A percentile compares a stretch with the other conserved stretches of the same genome.
Conservation (phyloP, 2,329 filamentous ascomycete species). For the Sclerotiophoma versabilis region DNA sequence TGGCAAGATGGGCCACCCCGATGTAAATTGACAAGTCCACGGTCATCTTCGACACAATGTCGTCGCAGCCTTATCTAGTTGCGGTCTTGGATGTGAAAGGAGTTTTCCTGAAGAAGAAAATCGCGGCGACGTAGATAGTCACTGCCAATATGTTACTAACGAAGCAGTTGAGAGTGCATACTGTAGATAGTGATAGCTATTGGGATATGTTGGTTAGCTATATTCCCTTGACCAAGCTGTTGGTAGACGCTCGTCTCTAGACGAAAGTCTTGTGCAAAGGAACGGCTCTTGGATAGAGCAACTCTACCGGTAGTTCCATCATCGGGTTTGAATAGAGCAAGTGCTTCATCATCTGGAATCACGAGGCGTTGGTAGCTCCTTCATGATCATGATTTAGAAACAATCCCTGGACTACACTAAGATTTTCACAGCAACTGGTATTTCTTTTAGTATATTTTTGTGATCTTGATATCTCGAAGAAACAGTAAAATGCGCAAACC, state of each 20-base stretch:
- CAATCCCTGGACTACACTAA: neutral
- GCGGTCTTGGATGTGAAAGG: conserved; percentile 23
- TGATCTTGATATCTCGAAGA: neutral
- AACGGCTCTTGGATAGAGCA: neutral
- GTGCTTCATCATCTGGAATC: conserved; percentile 51
- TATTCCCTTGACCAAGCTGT: neutral
- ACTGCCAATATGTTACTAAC: conserved; percentile 19
- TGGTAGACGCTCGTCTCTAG: conserved; percentile 6
- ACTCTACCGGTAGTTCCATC: conserved; percentile 40
- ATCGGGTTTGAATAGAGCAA: conserved; percentile 51
- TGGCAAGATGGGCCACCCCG: neutral
- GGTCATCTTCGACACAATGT: neutral
- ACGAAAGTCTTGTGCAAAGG: neutral
- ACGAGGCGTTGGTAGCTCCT: conserved; percentile 15
- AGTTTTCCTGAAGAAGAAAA: conserved; percentile 27
- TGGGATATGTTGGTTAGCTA: neutral
- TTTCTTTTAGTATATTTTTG: neutral
- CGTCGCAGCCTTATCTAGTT: neutral
- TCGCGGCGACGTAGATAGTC: conserved; percentile 27
- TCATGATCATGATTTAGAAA: neutral
- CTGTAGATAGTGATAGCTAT: neutral
- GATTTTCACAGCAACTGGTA: neutral
- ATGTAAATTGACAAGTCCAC: neutral
- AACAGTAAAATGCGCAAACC: neutral
- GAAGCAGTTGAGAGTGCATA: neutral